phyloP scores from a whole-genome alignment of 2,329 filamentous ascomycete species.

The Arthroderma uncinatum region DNA sequence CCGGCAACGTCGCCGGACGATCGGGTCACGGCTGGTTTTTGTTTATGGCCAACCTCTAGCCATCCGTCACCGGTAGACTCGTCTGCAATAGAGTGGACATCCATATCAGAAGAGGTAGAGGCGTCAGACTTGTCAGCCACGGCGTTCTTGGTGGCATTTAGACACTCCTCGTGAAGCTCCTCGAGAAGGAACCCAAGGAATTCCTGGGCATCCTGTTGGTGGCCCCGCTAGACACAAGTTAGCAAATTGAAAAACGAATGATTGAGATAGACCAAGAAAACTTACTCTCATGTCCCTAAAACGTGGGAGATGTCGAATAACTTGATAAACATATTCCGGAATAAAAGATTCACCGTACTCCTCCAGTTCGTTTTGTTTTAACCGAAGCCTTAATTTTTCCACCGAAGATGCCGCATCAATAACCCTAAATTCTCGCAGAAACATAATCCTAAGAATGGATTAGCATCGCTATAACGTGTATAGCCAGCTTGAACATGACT shows the following conservation, averaged over 20 bases:
- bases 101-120: slow-evolving; percentile 36
- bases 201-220: slow-evolving; percentile 96
- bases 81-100: slow-evolving; percentile 24
- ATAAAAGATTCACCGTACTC: slow-evolving; percentile 84
- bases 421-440: slow-evolving; percentile 81
- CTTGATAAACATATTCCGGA: slow-evolving; percentile 90
- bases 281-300: slow-evolving; percentile 86
- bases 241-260: slow-evolving; percentile 14
- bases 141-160: slow-evolving; percentile 56
- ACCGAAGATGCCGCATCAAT: slow-evolving; percentile 66
- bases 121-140: slow-evolving; percentile 32
- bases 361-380: slow-evolving; percentile 77
- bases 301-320: slow-evolving; percentile 71
- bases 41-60: slow-evolving; percentile 88
- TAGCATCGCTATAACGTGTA: slow-evolving; percentile 8
- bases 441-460: slow-evolving; percentile 61
- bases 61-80: slow-evolving; percentile 53
- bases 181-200: slow-evolving; percentile 90
- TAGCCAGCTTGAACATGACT: slow-evolving; percentile 29
- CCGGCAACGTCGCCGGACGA: slow-evolving; percentile 63
- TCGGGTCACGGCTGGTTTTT: slow-evolving; percentile 74
- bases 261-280: slow-evolving; percentile 14
- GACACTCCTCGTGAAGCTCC: slow-evolving; percentile 85
- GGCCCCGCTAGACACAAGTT: slow-evolving; percentile 54
- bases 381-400: slow-evolving; percentile 59